Conservation (phyloP, 495 filamentous ascomycete species). For the Talaromyces stipitatus region DNA sequence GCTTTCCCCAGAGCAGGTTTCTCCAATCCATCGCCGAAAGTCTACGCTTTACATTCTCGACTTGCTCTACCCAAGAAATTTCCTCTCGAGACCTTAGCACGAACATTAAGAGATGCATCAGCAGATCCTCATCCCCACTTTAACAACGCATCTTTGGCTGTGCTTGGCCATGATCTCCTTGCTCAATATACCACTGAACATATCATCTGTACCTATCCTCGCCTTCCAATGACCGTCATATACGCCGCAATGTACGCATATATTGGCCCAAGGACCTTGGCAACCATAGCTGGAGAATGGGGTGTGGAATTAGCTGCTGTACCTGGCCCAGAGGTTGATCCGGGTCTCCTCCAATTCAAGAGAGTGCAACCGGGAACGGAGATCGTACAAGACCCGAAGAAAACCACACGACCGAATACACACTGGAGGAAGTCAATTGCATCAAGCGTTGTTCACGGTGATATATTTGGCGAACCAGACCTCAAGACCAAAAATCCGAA, state of each 20-base stretch:
- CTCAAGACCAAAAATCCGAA: constrained; percentile 13
- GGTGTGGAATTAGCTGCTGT: constrained; percentile 77
- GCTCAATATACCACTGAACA: constrained; percentile 82
- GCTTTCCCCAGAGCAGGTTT: constrained; percentile 25
- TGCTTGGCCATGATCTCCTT: constrained; percentile 74
- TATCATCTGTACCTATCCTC: constrained; percentile 79
- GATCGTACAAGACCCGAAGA: constrained; percentile 10
- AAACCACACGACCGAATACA: constrained; percentile 32
- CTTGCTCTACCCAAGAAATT: constrained; percentile 74
- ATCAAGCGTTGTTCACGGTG: constrained; percentile 65
- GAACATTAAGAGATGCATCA: constrained; percentile 75
- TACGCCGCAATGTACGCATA: constrained; percentile 80
- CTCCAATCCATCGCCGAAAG: constrained; percentile 66
- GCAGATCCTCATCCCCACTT: constrained; percentile 67
- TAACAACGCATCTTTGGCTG: constrained; percentile 76
- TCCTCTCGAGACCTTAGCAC: constrained; percentile 77
- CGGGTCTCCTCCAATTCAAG: constrained; percentile 81
- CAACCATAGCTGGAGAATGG: constrained; percentile 70
- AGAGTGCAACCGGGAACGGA: constrained; percentile 51
- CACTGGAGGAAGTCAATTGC: constrained; percentile 65
- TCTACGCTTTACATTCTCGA: constrained; percentile 87
- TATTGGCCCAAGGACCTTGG: constrained; percentile 61
- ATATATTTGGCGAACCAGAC: constrained; percentile 66
- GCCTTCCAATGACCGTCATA: constrained; percentile 74
- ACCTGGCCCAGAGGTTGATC: constrained; percentile 86